Evolutionary conservation across 1,284 basidiomycete species (phyloP), one percentile per base, ranked within the genome.

Genomic region (Cutaneotrichosporon sp.): DNA sequence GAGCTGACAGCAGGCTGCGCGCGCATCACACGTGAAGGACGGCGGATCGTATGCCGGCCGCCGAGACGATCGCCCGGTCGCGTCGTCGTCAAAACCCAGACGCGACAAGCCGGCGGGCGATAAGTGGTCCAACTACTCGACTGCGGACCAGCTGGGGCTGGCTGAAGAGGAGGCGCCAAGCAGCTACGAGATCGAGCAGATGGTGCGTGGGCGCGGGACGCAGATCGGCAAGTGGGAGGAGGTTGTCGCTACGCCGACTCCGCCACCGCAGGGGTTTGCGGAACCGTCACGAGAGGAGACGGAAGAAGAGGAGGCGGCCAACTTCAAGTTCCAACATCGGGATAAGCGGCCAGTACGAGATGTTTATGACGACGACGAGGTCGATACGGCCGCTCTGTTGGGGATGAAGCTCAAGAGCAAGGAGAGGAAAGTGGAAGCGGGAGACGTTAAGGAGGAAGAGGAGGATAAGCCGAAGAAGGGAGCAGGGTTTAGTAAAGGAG

Each of bases 141-240:
- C 88, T 0, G 86, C 93, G 0, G 83, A 82, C 43, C 87, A 85
- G 2, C 79, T 94, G 0, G 91, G 92, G 0, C 85, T 83, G 62
- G 79, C 71, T 6, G 88, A 92, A 63, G 84, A 84, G 0, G 87
- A 90, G 56, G 47, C 60, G 39, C 55, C 55, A 17, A 83, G 60
- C 68, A 42, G 39, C 9, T 81, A 55, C 64, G 79, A 56, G 76
- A 77, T 54, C 79, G 81, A 19, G 82, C 85, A 74, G 77, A 81
- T 19, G 80, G 82, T 65, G 70, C 79, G 55, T 77, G 83, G 51
- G 76, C 79, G 59, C 79, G 79, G 87, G 64, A 91, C 89, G 1
- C 75, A 84, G 8, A 86, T 84, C 0, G 92, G 94, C 2, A 80
- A 84, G 61, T 98, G 94, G 94, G 77, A 91, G 70, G 75, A 84